Evolutionary conservation across 2,329 filamentous ascomycete species (phyloP), one percentile per base, ranked within the genome.

Genomic region (Fusarium torreyae): DNA sequence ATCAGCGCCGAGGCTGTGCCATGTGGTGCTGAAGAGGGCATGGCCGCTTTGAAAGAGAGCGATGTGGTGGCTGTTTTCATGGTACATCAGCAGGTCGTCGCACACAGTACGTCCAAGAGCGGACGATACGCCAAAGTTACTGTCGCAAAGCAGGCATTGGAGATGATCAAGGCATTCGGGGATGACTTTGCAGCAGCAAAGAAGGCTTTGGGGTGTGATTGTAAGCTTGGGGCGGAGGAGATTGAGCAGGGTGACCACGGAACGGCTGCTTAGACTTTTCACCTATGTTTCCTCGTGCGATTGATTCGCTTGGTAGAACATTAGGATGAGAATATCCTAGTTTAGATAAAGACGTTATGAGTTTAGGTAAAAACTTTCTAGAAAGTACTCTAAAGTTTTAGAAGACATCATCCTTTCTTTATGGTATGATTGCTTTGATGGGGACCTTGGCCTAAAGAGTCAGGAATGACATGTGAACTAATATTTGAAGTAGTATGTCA

Each of bases 71-170:
- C 91, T 8, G 93, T 88, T 24, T 85, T 97, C 9, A 84, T 97
- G 76, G 86, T 98, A 15, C 95, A 98, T 75, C 87, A 89, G 14
- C 78, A 85, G 42, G 86, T 94, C 11, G 79, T 93, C n/a, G 87
- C 89, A 3, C 84, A 89, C 66, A 87, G 84, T 2, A 82, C 84
- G 36, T 88, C 88, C 2, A 87, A 84, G 69, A 94, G 89, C 51
- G 87, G 87, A 0, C 85, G 92, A 46, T 92, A 94, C 78, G 94
- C 93, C 1, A 94, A 94, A 79, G 78, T 92, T 6, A 84, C 84
- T 14, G 91, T 88, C 1, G 90, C 91, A 14, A 87, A 89, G 69
- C 81, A 82, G 65, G 90, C 89, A 2, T 69, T 92, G 51, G 77
- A 80, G 5, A 76, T 77, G 58, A 62, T 91, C 34, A 74, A 82